Evolutionary conservation across 169 alveolate genomes (phyloP).

Genomic region (Perkinsus marinus): DNA sequence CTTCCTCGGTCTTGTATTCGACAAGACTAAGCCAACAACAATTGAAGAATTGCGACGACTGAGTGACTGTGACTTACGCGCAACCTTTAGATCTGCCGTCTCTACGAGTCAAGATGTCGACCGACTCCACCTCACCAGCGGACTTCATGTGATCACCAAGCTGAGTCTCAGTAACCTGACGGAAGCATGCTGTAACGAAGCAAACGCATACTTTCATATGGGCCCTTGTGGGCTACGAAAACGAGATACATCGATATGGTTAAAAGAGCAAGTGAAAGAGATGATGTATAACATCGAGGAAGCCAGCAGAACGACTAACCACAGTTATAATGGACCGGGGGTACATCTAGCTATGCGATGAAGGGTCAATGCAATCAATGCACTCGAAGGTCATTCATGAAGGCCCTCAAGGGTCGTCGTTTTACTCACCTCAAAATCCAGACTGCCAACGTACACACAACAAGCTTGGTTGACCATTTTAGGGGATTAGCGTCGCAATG

Average conservation of each 20-base stretch:
- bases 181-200: background rate
- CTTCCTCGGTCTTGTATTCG: constrained; percentile 21
- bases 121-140: background rate
- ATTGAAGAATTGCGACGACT: background rate
- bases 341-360: no score
- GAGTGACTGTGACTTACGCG: background rate
- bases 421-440: background rate
- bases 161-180: background rate
- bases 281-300: background rate
- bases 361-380: background rate
- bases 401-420: background rate
- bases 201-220: background rate
- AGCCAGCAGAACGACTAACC: background rate
- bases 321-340: background rate
- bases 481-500: background rate
- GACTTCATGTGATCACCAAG: background rate
- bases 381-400: no score
- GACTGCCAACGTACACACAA: background rate
- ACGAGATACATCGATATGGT: background rate
- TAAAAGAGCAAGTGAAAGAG: background rate
- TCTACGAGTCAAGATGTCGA: background rate
- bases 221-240: background rate
- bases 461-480: background rate
- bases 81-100: background rate
- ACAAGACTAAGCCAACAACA: constrained; percentile 24